Base-by-base conservation (phyloP, 2,329 filamentous ascomycete genomes). In the Colletotrichum chlorophyti region DNA sequence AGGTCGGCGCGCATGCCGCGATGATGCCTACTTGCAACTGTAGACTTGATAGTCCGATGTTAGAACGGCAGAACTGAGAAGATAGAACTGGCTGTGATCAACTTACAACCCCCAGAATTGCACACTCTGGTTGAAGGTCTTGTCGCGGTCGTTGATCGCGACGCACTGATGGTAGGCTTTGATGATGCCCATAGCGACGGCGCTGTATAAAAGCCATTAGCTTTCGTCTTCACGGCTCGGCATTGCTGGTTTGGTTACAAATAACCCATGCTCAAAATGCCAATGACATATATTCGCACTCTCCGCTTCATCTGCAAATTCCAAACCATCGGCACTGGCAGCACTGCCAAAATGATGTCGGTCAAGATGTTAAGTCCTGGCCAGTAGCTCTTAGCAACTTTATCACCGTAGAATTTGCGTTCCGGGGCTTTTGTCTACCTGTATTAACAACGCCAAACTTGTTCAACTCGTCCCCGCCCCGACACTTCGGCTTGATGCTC, bases 271-370 rank as follows among this genome's bases (percentile, higher is more conserved):
- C 74, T 74, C 8, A 79, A 65, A 48, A 80, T 74, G 1, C 63
- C 67, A 21, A 77, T 70, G 12, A 79, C 64, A 12, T 77, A 76
- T 0, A 78, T 21, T 19, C 71, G 69, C 2, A 69, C 69, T 15
- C 68, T 68, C 9, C 63, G 65, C 63, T 73, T 73, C 65, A 75
- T 69, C 52, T 77, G 71, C n/a, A 78, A 64, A 4, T 65, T 65
- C 70, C 73, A 74, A 40, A 79, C 74, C 51, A 79, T 69, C 2
- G 74, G 72, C 3, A 77, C 66, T 0, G 76, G 76, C 12, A 79
- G 66, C 2, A 72, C 70, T 0, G 75, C 76, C 32, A 78, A 75
- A n/a, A 72, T 65, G 9, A 77, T 66, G 48, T 79, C 76, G 21
- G 75, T 77, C 6, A 70, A 66, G 27, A 78, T 76, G 53, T 78